phyloP scores from a whole-genome alignment of 2,329 filamentous ascomycete species.

The Phaeosphaeria sp. region DNA sequence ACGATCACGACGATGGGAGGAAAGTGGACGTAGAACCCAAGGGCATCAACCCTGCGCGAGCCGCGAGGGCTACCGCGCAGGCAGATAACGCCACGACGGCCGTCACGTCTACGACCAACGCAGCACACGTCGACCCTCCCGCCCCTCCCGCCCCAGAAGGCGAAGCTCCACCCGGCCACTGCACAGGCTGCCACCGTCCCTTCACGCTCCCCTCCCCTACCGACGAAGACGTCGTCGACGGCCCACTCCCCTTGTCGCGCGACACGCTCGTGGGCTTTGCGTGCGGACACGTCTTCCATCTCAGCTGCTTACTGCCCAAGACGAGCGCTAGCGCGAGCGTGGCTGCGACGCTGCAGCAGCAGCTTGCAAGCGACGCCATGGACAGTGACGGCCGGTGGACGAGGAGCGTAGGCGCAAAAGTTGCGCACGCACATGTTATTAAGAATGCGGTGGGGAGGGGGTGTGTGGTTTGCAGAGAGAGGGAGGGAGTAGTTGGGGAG shows the following conservation, averaged over 20 bases:
- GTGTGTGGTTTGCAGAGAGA: constrained; percentile 44
- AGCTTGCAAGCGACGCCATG: constrained; percentile 47
- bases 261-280: constrained; percentile 81
- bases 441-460: constrained; percentile 72
- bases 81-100: constrained; percentile 31
- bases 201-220: constrained; percentile 41
- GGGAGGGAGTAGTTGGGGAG: constrained; percentile 29
- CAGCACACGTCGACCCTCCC: constrained; percentile 31
- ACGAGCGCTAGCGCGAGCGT: constrained; percentile 50
- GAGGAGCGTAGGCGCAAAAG: constrained; percentile 69
- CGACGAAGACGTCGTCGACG: constrained; percentile 33
- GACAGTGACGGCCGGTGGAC: constrained; percentile 55
- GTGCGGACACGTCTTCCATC: constrained; percentile 82
- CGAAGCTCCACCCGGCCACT: constrained; percentile 43
- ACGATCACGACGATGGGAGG: constrained; percentile 18
- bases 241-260: constrained; percentile 35
- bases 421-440: constrained; percentile 75
- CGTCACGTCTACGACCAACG: constrained; percentile 24
- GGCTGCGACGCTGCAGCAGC: constrained; percentile 53
- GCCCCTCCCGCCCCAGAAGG: constrained; percentile 22
- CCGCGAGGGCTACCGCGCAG: constrained; percentile 26
- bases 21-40: constrained; percentile 37
- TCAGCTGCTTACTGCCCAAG: constrained; percentile 69
- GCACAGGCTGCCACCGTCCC: constrained; percentile 39
- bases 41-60: constrained; percentile 33